Evolutionary conservation across 768 basidiomycete genomes (phyloP), one percentile per base, ranked within the genome.

Genomic region (Exsudoporus frostii): DNA sequence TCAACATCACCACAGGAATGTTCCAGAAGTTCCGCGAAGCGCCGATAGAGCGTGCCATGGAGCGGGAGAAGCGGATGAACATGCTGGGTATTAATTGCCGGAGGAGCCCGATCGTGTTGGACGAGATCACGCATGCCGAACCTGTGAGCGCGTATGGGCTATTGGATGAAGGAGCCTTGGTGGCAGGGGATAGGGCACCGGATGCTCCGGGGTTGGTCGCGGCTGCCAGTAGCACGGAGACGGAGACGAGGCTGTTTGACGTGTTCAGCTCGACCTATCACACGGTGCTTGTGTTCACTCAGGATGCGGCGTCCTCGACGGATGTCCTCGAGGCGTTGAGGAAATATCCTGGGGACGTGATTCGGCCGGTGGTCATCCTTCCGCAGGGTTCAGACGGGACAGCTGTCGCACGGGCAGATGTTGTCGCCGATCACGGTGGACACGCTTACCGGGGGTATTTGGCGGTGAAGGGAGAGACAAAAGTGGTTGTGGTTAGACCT

Each of bases 171-270:
- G 65, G 59, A 0, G 57, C 50, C 11, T 38, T 77, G 5, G 58
- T 65, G 1, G 78, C 77, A 4, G 77, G 78, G 1, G 78, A 79
- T 57, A 67, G 77, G 33, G 76, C 76, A 9, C 76, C 76, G 1
- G 76, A 78, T 52, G 76, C 77, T 3, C 65, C 75, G 0, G 68
- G 54, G 17, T 60, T 77, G 22, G 51, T 68, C 2, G n/a, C 45
- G 50, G 15, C 9, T 52, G 10, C 14, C 48, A 55, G 30, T 27
- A 8, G 27, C 0, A 8, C 27, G 1, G 27, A 27, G 27, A 27
- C 1, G 8, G 38, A 24, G 33, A 59, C 58, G 44, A 51, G 46
- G 25, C 34, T 70, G 34, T 70, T 69, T 17, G 56, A 59, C 32
- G 14, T 67, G 30, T 68, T 72, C 47, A 40, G 49, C 19, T 43